A percentile compares a stretch with the other conserved stretches of the same genome.
Conservation (phyloP, 2,329 filamentous ascomycete genomes). For the Macrophomina pseudophaseolina region DNA sequence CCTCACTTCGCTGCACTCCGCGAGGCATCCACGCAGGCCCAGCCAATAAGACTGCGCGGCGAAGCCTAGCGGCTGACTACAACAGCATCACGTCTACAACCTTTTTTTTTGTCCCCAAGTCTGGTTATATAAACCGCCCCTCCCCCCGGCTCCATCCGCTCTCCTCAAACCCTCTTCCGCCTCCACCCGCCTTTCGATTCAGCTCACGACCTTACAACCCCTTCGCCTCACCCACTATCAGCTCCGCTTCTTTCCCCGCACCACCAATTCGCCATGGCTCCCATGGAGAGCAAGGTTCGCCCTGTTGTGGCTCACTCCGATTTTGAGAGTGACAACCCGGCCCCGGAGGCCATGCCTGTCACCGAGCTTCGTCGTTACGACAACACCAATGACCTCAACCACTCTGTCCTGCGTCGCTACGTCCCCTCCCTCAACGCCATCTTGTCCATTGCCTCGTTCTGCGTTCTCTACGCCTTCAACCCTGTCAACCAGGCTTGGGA, state of each 20-base stretch:
- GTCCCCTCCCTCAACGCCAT: slow-evolving; percentile 75
- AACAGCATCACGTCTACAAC: background rate
- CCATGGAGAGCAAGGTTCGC: slow-evolving; percentile 35
- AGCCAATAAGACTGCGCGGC: background rate
- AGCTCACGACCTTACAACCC: background rate
- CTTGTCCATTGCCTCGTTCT: slow-evolving; percentile 80
- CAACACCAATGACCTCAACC: slow-evolving; percentile 85
- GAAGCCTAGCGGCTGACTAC: background rate
- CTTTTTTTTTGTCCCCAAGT: background rate
- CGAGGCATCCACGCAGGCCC: no score
- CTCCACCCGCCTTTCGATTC: background rate
- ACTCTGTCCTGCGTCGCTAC: slow-evolving; percentile 81
- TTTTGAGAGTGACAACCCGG: slow-evolving; percentile 57
- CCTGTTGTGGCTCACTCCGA: slow-evolving; percentile 56
- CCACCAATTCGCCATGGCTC: slow-evolving; percentile 35
- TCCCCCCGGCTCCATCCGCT: background rate
- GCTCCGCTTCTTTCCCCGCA: background rate
- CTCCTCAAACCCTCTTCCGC: slow-evolving; percentile 4
- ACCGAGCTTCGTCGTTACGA: slow-evolving; percentile 56
- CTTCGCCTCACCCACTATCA: background rate
- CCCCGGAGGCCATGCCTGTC: slow-evolving; percentile 33
- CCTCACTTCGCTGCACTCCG: no score
- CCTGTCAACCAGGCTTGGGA: slow-evolving; percentile 73
- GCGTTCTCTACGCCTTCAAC: slow-evolving; percentile 82
- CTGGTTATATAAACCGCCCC: no score